phyloP scores from a whole-genome alignment of 352 stramenopile genomes.

The Phytophthora syringae region DNA sequence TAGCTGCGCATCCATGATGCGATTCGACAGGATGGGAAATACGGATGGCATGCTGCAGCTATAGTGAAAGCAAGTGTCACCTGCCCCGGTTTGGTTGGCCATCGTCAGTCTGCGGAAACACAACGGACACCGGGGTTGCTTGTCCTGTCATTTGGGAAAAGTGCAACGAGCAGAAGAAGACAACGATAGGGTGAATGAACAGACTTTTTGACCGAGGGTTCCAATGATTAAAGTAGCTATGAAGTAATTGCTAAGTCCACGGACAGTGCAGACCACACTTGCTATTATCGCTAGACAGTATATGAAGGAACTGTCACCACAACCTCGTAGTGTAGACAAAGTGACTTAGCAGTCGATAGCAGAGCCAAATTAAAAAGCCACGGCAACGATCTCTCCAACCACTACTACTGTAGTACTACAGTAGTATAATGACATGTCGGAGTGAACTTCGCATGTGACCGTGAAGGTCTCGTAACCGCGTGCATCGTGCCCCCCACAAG shows the following conservation, averaged over 20 bases:
- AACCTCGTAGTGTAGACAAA: not conserved
- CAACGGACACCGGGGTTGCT: no score
- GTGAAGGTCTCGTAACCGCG: no score
- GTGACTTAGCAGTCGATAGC: no score
- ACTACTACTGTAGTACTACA: no score
- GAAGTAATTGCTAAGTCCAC: conserved; percentile 53
- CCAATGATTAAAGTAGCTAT: conserved; percentile 80
- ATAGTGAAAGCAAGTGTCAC: conserved; percentile 16
- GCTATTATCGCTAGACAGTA: conserved; percentile 90
- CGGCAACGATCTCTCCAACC: no score
- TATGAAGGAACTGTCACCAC: conserved; percentile 67
- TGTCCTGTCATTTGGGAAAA: conserved; percentile 21
- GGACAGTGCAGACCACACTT: conserved; percentile 67
- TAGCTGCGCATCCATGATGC: not conserved
- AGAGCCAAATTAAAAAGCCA: no score
- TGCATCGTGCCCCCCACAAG: no score
- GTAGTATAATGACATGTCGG: no score
- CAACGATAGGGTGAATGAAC: not conserved
- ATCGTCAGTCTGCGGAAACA: conserved; percentile 4
- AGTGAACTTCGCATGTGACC: no score
- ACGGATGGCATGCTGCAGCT: conserved; percentile 1
- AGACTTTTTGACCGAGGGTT: conserved; percentile 13
- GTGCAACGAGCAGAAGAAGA: not conserved
- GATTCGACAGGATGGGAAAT: conserved; percentile 9
- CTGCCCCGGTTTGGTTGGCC: conserved; percentile 33